A percentile compares a stretch with the other conserved stretches of the same genome.
These are phyloP conservation scores for Psilocybe cyanescens DNA, from an alignment of 768 basidiomycete species.

Conservation along the genomic window DNA sequence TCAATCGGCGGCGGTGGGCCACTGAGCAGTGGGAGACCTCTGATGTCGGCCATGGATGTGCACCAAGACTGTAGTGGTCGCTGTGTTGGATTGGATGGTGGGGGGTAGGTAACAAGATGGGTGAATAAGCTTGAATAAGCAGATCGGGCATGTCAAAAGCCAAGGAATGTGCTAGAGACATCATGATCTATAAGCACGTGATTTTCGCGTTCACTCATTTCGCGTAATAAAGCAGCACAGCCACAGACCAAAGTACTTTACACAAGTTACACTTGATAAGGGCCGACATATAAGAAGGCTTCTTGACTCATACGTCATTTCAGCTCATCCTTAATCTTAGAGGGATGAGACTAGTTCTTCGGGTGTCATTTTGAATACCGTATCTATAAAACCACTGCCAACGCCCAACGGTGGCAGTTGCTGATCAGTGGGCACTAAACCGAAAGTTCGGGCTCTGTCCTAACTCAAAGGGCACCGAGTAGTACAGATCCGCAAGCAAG, in stretches of 20 bases:
- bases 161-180: conserved; percentile 29
- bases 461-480: no score
- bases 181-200: conserved; percentile 14
- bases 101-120: background rate
- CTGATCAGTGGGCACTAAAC: no score
- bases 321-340: no score
- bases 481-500: no score
- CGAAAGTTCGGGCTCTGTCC: no score
- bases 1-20: conserved; percentile 55
- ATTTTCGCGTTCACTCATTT: background rate
- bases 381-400: no score
- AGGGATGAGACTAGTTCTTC: no score
- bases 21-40: conserved; percentile 73
- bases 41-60: conserved; percentile 22
- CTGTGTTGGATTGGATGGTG: background rate
- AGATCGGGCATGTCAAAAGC: conserved; percentile 3
- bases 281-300: no score
- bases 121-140: conserved; percentile 21
- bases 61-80: background rate
- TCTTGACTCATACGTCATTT: no score
- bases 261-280: no score
- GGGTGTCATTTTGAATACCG: no score
- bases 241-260: background rate
- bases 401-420: no score
- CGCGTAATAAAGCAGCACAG: background rate